Base-by-base conservation (phyloP, 805 yeast species). In the Lipomyces orientalis region DNA sequence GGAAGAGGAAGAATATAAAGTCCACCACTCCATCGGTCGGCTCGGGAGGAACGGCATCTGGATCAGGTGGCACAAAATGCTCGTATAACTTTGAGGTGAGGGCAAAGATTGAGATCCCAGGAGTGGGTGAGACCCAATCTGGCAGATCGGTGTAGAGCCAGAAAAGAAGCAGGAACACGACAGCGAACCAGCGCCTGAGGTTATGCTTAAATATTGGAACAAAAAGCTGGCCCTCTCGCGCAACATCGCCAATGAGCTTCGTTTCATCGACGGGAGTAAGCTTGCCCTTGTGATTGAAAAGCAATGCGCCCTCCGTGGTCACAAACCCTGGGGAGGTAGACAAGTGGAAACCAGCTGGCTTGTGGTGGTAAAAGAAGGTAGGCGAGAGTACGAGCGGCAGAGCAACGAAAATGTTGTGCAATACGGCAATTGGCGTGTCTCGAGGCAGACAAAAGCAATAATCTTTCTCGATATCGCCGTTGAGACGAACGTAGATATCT, bases 101-200 rank as follows among this genome's bases (percentile, higher is more conserved):
- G 74, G 87, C 89, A 10, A 96, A 89, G 65, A 92, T 79, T 71
- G 93, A 90, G 65, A 88, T 84, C 31, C 97, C 97, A 0, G 98
- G 98, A 3, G 98, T 94, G 59, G 98, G 98, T 46, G 93, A 86
- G 63, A 92, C 81, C 73, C 82, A 85, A 75, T 92, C 97, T 1
- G 99, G 99, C 77, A 95, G 83, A 80, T 95, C 98, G 1, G 97
- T 88, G 78, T 93, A 95, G 67, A 95, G 84, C 98, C 99, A 95
- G 19, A 80, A 79, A 9, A 84, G 61, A 73, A 91, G 79, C 2
- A 78, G 14, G 1, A 62, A 33, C 43, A 65, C 14, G 71, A 55
- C 54, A 4, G 71, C 62, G 54, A 74, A 0, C 43, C 82, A 72
- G 37, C 81, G 74, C 16, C 67, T 55, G 19, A 64, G 58, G 71